Evolutionary conservation across 2,329 filamentous ascomycete genomes (phyloP).

Genomic region (Penicillium sp.): DNA sequence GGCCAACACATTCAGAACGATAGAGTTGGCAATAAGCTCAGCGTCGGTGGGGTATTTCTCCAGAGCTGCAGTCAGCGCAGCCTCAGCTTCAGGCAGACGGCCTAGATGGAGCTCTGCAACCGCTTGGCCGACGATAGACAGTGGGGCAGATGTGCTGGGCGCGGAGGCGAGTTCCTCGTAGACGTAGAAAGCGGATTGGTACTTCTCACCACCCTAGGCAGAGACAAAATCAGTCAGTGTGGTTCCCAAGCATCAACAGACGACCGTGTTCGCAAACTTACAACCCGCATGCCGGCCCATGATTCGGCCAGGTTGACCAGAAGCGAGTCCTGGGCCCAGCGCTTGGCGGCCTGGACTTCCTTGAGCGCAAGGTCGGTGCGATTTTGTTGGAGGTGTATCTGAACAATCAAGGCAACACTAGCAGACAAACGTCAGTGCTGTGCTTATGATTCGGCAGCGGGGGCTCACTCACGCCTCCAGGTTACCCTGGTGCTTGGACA

Average conservation of each 20-base stretch:
- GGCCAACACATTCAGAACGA: conserved; percentile 73
- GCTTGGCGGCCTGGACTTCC: conserved; percentile 78
- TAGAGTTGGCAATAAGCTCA: conserved; percentile 75
- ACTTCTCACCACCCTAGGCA: conserved; percentile 80
- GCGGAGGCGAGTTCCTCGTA: conserved; percentile 93
- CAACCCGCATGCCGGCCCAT: conserved; percentile 86
- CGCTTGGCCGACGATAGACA: conserved; percentile 79
- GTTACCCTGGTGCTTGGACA: conserved; percentile 81
- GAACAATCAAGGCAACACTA: conserved; percentile 78
- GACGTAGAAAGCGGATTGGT: conserved; percentile 96
- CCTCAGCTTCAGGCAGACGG: conserved; percentile 81
- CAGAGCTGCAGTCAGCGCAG: conserved; percentile 76
- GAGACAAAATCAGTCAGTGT: not conserved
- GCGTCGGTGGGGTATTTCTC: conserved; percentile 68
- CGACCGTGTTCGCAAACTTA: conserved; percentile 44
- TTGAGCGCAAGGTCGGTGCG: conserved; percentile 85
- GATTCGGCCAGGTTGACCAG: conserved; percentile 92
- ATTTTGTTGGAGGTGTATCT: conserved; percentile 91
- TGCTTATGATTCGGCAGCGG: conserved; percentile 2
- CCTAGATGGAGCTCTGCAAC: conserved; percentile 89
- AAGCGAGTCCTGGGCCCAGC: conserved; percentile 93
- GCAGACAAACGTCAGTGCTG: conserved; percentile 11
- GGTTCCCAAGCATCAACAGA: not conserved
- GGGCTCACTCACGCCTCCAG: conserved; percentile 63
- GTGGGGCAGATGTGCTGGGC: conserved; percentile 71